Conservation (phyloP, 2,329 filamentous ascomycete species). For the Hawksworthiomyces lignivorus region DNA sequence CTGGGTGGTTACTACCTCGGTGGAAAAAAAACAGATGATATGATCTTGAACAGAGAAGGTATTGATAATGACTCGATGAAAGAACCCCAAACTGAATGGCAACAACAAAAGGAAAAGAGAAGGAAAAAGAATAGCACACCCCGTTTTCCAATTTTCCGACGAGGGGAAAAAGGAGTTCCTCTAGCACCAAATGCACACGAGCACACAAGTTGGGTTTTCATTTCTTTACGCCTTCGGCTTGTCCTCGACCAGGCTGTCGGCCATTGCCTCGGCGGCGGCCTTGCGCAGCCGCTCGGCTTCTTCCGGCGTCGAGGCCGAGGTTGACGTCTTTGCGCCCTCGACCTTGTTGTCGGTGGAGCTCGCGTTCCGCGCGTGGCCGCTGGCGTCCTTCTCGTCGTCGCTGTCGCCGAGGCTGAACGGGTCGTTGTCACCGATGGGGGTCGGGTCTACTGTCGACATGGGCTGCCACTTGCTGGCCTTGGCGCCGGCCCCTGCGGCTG, state of each 20-base stretch:
- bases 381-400: slow-evolving; percentile 75
- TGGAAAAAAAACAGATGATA: too few relatives aligned
- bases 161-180: too few relatives aligned
- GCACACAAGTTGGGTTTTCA: too few relatives aligned
- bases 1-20: too few relatives aligned
- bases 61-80: too few relatives aligned
- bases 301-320: slow-evolving; percentile 10
- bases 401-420: slow-evolving; percentile 95
- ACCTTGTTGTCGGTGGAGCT: background rate
- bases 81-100: too few relatives aligned
- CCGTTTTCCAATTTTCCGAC: too few relatives aligned
- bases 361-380: background rate
- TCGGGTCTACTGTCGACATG: slow-evolving; percentile 74
- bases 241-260: slow-evolving; percentile 19
- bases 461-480: slow-evolving; percentile 97
- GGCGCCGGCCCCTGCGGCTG: slow-evolving; percentile 24
- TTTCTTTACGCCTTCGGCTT: slow-evolving; percentile 14
- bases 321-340: slow-evolving; percentile 3
- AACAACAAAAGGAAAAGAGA: too few relatives aligned
- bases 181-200: too few relatives aligned
- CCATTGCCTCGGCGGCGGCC: slow-evolving; percentile 20
- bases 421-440: slow-evolving; percentile 81
- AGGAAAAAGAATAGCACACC: too few relatives aligned
- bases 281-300: slow-evolving; percentile 19
- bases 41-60: too few relatives aligned